Evolutionary conservation across 495 filamentous ascomycete species (phyloP).

Genomic region (Penicillium salamii): DNA sequence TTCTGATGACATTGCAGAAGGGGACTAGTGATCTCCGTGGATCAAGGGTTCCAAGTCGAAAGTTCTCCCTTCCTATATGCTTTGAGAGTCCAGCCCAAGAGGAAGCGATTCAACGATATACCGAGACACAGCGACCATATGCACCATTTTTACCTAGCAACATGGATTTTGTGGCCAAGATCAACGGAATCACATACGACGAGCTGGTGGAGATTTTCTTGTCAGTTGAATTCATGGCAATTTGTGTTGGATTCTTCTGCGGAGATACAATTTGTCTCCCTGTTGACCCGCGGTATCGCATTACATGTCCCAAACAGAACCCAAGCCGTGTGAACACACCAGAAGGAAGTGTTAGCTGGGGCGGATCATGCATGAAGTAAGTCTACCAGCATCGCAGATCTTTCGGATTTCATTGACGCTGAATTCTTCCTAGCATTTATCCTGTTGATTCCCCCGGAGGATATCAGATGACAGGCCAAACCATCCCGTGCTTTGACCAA

Average conservation of each 20-base stretch:
- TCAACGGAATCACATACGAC: constrained; percentile 51
- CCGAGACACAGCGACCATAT: constrained; percentile 54
- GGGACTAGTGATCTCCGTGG: constrained; percentile 33
- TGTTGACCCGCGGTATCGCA: constrained; percentile 50
- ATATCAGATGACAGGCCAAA: constrained; percentile 54
- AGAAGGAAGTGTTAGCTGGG: constrained; percentile 52
- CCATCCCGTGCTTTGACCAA: constrained; percentile 55
- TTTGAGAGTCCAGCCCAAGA: constrained; percentile 50
- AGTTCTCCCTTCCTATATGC: constrained; percentile 52
- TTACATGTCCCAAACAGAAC: constrained; percentile 58
- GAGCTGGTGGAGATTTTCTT: constrained; percentile 47
- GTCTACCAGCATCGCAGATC: constrained; percentile 4
- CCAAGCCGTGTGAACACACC: constrained; percentile 57
- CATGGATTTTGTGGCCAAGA: constrained; percentile 53
- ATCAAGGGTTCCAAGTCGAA: constrained; percentile 48
- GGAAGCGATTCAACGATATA: constrained; percentile 53
- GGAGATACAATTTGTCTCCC: constrained; percentile 54
- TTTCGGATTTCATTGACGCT: too few species aligned
- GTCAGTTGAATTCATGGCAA: constrained; percentile 46
- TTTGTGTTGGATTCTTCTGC: constrained; percentile 58
- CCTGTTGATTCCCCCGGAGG: constrained; percentile 56
- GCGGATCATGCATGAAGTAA: constrained; percentile 49
- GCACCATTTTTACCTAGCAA: constrained; percentile 59
- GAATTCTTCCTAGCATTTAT: too few species aligned
- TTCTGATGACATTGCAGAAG: constrained; percentile 26